Base-by-base conservation (phyloP, 2,329 filamentous ascomycete genomes). In the Chlorencoelia australis region DNA sequence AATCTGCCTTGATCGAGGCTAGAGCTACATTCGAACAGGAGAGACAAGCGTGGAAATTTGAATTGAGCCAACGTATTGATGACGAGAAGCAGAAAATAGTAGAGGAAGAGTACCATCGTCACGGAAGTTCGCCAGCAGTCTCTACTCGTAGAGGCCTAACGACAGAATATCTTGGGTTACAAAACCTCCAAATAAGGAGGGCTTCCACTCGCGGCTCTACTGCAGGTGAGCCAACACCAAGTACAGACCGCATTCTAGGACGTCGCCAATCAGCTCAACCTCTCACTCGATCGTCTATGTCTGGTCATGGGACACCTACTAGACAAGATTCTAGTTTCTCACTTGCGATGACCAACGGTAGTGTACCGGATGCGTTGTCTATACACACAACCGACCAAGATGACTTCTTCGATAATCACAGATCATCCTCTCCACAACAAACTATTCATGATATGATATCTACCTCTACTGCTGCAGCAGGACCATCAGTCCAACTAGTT, bases 401-500 rank as follows among this genome's bases (percentile, higher is more conserved):
- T 2, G 53, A 55, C 17, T 56, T 64, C 20, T 67, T 69, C 42
- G 72, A 75, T 27, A 67, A 66, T n/a, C 74, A 32, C 67, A 63
- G 11, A 63, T 39, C 67, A 2, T 70, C 69, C 1, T 81, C 76
- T 3, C 79, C 79, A 1, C 75, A 76, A 25, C 77, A 79, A 40
- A 75, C 81, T 5, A 72, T 83, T 41, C 82, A 87, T 48, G 88
- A 94, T 52, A 82, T 94, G 65, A 73, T 91, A 19, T 93, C 85
- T 2, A 83, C 85, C 5, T 94, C 87, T 1, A 95, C 89, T 0
- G 82, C 86, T 7, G 89, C 80, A 0, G 88, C 89, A 0, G 91
- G 91, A 0, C 91, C 91, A 0, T 89, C 82, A 0, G 89, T 98
- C 1, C 89, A 96, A 60, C 73, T 98, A 1, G 88, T 98, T 11